Percentiles rank a stretch among this genome's conserved stretches.
Conservation (phyloP, 768 basidiomycete species). For the Lentinula sp. region DNA sequence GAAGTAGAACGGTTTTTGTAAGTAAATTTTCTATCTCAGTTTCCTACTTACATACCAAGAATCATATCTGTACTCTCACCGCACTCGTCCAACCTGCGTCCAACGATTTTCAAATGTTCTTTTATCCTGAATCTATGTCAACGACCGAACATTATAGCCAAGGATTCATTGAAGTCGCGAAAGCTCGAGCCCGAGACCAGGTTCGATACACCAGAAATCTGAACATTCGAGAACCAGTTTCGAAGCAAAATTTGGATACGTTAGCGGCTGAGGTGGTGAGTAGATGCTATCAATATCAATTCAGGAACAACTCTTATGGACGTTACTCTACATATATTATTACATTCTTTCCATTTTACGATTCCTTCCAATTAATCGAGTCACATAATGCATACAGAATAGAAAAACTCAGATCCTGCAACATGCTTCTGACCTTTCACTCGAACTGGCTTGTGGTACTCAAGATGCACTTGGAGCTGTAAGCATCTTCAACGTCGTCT, state of each 20-base stretch:
- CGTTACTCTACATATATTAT: too few relatives aligned
- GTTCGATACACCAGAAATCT: background rate
- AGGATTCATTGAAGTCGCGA: background rate
- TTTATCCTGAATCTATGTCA: too few relatives aligned
- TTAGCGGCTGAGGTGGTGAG: constrained; percentile 1
- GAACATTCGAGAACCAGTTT: background rate
- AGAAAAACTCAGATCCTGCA: background rate
- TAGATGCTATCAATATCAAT: too few relatives aligned
- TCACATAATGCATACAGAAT: background rate
- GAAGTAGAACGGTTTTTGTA: background rate
- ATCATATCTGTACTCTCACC: too few relatives aligned
- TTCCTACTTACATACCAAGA: too few relatives aligned
- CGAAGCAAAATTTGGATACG: background rate
- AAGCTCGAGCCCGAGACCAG: background rate
- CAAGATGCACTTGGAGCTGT: background rate
- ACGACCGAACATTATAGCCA: background rate
- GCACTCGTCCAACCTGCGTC: too few relatives aligned
- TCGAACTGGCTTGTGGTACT: background rate
- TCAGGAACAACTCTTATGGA: too few relatives aligned
- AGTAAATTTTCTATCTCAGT: background rate
- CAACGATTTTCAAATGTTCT: too few relatives aligned
- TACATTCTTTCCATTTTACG: too few relatives aligned
- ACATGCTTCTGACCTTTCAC: background rate
- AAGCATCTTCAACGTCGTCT: background rate
- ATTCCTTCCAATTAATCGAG: background rate